A percentile compares a stretch with the other conserved stretches of the same genome.
These are phyloP conservation scores for Dactylonectria macrodidyma DNA, from an alignment of 2,329 filamentous ascomycete species.

Conservation along the genomic window DNA sequence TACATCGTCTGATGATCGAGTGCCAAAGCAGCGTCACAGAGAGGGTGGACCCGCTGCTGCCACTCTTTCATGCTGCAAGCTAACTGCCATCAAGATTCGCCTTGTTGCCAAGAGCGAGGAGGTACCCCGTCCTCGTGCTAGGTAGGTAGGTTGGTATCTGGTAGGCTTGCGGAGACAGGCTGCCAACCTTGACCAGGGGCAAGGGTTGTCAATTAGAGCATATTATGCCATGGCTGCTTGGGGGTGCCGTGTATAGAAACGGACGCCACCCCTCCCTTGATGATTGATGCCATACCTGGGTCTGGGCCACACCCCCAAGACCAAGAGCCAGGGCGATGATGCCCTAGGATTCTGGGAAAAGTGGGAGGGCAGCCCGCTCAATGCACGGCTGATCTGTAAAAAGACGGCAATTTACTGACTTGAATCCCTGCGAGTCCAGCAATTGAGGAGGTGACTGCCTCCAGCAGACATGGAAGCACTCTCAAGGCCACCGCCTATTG, in stretches of 20 bases:
- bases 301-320: slow-evolving; percentile 25
- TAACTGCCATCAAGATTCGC: slow-evolving; percentile 48
- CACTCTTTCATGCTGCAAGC: slow-evolving; percentile 49
- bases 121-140: slow-evolving; percentile 43
- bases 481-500: slow-evolving; percentile 44
- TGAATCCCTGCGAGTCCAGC: slow-evolving; percentile 39
- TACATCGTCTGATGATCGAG: slow-evolving; percentile 51
- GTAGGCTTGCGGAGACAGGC: slow-evolving; percentile 51
- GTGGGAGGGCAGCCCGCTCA: slow-evolving; percentile 38
- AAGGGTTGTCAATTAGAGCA: slow-evolving; percentile 72
- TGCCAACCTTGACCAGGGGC: slow-evolving; percentile 53
- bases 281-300: slow-evolving; percentile 36
- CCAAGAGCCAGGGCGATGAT: slow-evolving; percentile 25
- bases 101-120: slow-evolving; percentile 44
- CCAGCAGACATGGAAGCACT: slow-evolving; percentile 39
- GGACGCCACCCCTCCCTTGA: slow-evolving; percentile 53
- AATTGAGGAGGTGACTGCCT: slow-evolving; percentile 38
- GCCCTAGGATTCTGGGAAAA: slow-evolving; percentile 35
- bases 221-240: slow-evolving; percentile 68
- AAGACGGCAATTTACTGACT: slow-evolving; percentile 46
- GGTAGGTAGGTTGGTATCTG: slow-evolving; percentile 15
- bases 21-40: slow-evolving; percentile 46
- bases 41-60: slow-evolving; percentile 46
- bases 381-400: slow-evolving; percentile 39
- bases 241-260: slow-evolving; percentile 68